phyloP scores from a whole-genome alignment of 2,329 filamentous ascomycete species.

The Cordyceps cateniannulata region DNA sequence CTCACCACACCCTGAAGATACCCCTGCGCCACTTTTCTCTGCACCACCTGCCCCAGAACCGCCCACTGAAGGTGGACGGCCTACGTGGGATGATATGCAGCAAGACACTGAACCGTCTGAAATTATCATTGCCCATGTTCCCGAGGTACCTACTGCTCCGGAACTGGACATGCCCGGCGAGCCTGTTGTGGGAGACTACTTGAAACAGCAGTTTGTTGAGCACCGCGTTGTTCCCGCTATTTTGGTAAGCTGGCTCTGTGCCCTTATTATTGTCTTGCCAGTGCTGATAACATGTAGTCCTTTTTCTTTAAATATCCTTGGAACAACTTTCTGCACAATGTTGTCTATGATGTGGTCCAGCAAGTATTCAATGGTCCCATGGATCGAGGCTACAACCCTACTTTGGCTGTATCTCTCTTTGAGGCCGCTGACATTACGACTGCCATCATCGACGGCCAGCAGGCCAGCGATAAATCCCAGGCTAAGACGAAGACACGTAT shows the following conservation, averaged over 20 bases:
- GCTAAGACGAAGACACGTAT: constrained; percentile 78
- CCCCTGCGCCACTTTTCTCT: constrained; percentile 55
- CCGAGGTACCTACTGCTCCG: constrained; percentile 9
- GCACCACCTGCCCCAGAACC: constrained; percentile 24
- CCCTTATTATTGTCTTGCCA: not conserved
- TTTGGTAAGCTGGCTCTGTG: constrained; percentile 55
- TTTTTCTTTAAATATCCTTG: constrained; percentile 99
- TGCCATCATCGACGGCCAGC: constrained; percentile 86
- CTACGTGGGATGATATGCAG: not conserved
- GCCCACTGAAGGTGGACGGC: constrained; percentile 20
- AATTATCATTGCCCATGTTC: constrained; percentile 8
- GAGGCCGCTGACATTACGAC: constrained; percentile 84
- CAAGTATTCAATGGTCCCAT: constrained; percentile 98
- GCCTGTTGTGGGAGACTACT: constrained; percentile 85
- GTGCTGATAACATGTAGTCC: constrained; percentile 49
- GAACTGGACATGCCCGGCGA: constrained; percentile 25
- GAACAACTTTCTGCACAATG: constrained; percentile 99
- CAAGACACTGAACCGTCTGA: constrained; percentile 9
- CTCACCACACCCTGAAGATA: constrained; percentile 58
- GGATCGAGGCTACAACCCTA: constrained; percentile 90
- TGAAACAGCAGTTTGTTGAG: constrained; percentile 96
- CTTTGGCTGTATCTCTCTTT: constrained; percentile 86
- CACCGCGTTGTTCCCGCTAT: constrained; percentile 93
- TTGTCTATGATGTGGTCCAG: constrained; percentile 97
- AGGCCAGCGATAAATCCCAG: constrained; percentile 79